phyloP scores from a whole-genome alignment of 495 filamentous ascomycete species.

The Podospora pseudopauciseta region DNA sequence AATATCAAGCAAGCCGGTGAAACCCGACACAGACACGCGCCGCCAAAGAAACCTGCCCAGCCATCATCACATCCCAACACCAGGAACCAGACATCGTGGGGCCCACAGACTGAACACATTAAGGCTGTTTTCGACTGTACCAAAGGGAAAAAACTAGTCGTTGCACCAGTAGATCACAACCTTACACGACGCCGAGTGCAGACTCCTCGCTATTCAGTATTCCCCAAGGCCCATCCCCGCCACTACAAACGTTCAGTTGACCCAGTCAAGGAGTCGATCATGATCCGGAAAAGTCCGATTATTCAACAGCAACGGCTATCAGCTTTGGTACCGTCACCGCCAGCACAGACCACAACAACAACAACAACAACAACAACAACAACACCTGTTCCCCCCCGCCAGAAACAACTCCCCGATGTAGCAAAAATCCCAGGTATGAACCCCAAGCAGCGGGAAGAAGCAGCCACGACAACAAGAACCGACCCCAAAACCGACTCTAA shows the following conservation, averaged over 20 bases:
- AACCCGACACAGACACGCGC: neutral
- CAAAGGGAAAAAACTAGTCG: neutral
- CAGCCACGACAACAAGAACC: neutral
- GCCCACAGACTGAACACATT: neutral
- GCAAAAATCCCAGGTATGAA: neutral
- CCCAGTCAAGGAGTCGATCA: conserved; percentile 32
- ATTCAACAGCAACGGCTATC: conserved; percentile 38
- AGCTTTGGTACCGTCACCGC: conserved; percentile 24
- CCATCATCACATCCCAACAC: neutral
- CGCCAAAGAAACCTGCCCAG: neutral
- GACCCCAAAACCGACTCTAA: conserved; percentile 19
- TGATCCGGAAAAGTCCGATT: conserved; percentile 30
- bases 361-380: neutral
- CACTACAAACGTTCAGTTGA: neutral
- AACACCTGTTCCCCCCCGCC: neutral
- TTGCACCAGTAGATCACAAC: neutral
- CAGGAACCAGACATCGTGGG: neutral
- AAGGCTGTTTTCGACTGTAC: neutral
- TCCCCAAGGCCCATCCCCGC: conserved; percentile 15
- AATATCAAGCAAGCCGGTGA: conserved; percentile 18
- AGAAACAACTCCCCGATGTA: conserved; percentile 1
- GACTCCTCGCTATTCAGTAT: conserved; percentile 17
- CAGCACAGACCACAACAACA: neutral
- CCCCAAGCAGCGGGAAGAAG: too few relatives aligned
- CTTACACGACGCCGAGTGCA: conserved; percentile 17